Base-by-base conservation (phyloP, 768 basidiomycete genomes). In the Serendipita sp. region DNA sequence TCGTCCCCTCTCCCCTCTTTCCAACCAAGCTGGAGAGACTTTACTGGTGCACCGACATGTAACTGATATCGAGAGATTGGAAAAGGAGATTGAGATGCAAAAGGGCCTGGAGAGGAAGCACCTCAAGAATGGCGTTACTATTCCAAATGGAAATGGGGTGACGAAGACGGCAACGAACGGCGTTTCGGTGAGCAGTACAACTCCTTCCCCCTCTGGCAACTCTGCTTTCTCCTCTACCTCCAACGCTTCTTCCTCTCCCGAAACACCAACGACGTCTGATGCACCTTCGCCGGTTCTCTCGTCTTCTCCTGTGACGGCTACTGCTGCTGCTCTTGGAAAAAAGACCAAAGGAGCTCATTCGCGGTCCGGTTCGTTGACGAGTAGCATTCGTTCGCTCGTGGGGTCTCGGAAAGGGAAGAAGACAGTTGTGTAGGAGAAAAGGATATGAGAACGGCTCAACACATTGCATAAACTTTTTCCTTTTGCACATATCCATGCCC, bases 31-130 rank as follows among this genome's bases (percentile, higher is more conserved):
- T 38, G 86, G 82, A 13, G 76, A 80, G 53, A 79, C 80, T 3
- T 72, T 93, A 63, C 88, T 87, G 84, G 79, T 80, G 46, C 88
- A 92, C 68, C 77, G 82, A 7, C 83, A 89, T 70, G 85, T 84
- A 18, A 81, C 80, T 68, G 84, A 80, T n/a, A 75, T 93, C 37
- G 76, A 89, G 66, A 76, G 76, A 53, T 69, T 86, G 38, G 89
- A 93, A 69, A 71, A 70, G 66, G 64, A 70, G 62, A 64, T 75
- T 37, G 71, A 41, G 38, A 13, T 41, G 5, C 38, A 41, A 71
- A 60, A 60, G 32, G 56, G 56, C 10, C 7, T 41, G 13, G 38
- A 41, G 38, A 41, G 38, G 38, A 41, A 41, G 38, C 38, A 41
- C 5, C 16, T 35, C 16, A 60, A 60, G 34, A n/a, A 16, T 60